These are phyloP conservation scores for Logfia minima DNA, from an alignment of 129 eudicot species.

Conservation along the genomic window DNA sequence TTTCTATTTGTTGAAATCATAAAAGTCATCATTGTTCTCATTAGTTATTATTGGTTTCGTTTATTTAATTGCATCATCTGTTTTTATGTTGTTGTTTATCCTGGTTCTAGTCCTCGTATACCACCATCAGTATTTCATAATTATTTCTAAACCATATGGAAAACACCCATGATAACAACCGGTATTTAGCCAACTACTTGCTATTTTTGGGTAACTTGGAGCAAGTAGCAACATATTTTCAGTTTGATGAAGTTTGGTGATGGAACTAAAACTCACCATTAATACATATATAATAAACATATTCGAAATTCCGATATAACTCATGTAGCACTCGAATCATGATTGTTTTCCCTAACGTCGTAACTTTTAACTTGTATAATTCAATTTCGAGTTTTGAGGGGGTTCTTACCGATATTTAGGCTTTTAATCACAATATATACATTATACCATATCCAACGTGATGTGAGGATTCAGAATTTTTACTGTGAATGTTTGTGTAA, in stretches of 20 bases:
- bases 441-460: background rate
- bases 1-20: constrained; percentile 18
- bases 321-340: background rate
- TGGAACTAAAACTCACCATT: background rate
- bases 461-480: background rate
- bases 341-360: background rate
- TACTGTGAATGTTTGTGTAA: background rate
- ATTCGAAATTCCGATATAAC: background rate
- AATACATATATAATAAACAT: background rate
- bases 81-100: background rate
- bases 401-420: background rate
- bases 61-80: background rate
- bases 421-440: background rate
- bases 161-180: background rate
- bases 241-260: background rate
- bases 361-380: background rate
- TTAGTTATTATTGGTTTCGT: background rate
- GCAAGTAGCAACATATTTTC: background rate
- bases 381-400: background rate
- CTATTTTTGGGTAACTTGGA: background rate
- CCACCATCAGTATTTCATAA: background rate
- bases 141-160: background rate
- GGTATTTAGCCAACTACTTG: background rate
- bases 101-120: background rate
- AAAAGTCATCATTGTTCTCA: background rate